Conservation (phyloP, 306 rosid species). For the Corylus heterophylla region DNA sequence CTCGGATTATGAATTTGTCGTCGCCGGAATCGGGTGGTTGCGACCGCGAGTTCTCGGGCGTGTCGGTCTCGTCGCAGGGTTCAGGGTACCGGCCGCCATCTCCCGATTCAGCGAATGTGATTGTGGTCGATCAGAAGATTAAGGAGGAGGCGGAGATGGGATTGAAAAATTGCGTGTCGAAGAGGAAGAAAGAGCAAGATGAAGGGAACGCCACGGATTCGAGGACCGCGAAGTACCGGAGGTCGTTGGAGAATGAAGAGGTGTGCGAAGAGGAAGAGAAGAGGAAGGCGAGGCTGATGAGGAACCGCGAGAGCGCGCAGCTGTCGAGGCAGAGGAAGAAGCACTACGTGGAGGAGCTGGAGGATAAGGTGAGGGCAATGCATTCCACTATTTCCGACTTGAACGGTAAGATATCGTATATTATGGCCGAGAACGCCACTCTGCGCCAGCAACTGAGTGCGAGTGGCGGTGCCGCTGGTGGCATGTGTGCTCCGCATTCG, state of each 20-base stretch:
- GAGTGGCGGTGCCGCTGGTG: slow-evolving; percentile 47
- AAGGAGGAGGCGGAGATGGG: slow-evolving; percentile 50
- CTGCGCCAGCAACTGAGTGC: slow-evolving; percentile 83
- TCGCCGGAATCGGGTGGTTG: slow-evolving; percentile 36
- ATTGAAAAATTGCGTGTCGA: slow-evolving; percentile 43
- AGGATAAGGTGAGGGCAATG: slow-evolving; percentile 84
- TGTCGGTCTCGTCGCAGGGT: slow-evolving; percentile 67
- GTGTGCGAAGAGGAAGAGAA: slow-evolving; percentile 57
- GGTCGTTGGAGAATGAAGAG: slow-evolving; percentile 40
- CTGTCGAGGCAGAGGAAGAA: slow-evolving; percentile 97
- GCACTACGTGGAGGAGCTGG: slow-evolving; percentile 95
- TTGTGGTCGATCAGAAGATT: slow-evolving; percentile 43
- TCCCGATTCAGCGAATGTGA: slow-evolving; percentile 37
- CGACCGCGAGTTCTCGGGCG: slow-evolving; percentile 48
- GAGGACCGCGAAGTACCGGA: slow-evolving; percentile 59
- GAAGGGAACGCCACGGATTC: slow-evolving; percentile 48
- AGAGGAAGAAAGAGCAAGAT: slow-evolving; percentile 67
- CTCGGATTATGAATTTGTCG: slow-evolving; percentile 12
- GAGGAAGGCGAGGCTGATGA: slow-evolving; percentile 75
- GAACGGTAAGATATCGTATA: slow-evolving; percentile 62
- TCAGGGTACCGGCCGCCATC: slow-evolving; percentile 57
- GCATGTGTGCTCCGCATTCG: slow-evolving; percentile 53
- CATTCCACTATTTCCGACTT: slow-evolving; percentile 80
- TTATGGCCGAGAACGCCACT: slow-evolving; percentile 86
- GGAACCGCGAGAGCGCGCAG: slow-evolving; percentile 98